Base-by-base conservation (phyloP, 768 basidiomycete genomes). In the Phaeotremella fagi region DNA sequence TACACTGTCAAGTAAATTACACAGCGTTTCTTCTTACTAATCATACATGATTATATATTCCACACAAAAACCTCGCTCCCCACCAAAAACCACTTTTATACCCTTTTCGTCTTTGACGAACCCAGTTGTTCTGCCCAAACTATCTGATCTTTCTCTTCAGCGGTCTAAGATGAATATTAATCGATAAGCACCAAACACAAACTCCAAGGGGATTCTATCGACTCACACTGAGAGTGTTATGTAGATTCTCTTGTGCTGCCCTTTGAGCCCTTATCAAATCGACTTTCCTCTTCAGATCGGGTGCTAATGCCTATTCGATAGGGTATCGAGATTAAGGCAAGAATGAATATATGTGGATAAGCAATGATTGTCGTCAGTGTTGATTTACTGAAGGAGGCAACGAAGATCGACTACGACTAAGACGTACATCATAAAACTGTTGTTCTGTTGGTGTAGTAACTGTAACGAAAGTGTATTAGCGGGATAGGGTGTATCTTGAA, bases 201-300 rank as follows among this genome's bases (percentile, higher is more conserved):
- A 44, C n/a, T 43, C 20, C 25, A 20, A 5, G 16, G 22, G n/a
- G 36, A 45, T 15, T n/a, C 20, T 36, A 26, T 9, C 37, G 15
- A 65, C 67, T 55, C 36, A 66, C 67, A 11, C 50, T 50, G 45
- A 69, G 36, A 41, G 60, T 56, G 15, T 54, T 58, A 46, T 52
- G 49, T 55, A 68, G 55, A 22, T 47, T 56, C 29, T 52, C 57
- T 24, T 54, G 55, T 3, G 59, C 64, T 35, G 51, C 64, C 53
- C 72, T 42, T 50, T 71, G 67, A 3, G 63, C 60, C 24, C 65
- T 54, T 2, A 71, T 57, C 15, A 52, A 59, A 31, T 73, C 72
- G 36, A 73, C 63, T 54, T 73, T 68, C 25, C 53, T 42, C 57
- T 73, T 70, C 38, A 73, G 58, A 41, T 73, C 72, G 3, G 72